phyloP scores from a whole-genome alignment of 345 rosid species.

The Viola odorata region DNA sequence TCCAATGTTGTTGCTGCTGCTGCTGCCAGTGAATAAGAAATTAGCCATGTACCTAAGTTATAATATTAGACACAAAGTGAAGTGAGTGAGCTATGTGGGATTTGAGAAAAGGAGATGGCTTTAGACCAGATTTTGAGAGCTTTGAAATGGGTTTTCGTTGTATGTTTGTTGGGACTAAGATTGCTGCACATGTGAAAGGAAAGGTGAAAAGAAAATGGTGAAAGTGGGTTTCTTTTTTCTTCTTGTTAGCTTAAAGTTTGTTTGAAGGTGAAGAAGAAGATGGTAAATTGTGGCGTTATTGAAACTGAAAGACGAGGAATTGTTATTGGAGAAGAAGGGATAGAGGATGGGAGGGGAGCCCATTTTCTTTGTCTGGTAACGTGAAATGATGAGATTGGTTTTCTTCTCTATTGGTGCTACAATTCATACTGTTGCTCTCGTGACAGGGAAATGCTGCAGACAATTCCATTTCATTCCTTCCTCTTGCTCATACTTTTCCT shows the following conservation, averaged over 20 bases:
- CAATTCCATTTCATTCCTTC: too few relatives aligned
- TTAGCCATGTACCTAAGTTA: background rate
- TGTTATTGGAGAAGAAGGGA: background rate
- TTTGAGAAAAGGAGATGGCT: background rate
- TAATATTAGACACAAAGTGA: background rate
- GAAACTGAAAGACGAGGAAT: background rate
- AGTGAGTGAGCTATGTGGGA: background rate
- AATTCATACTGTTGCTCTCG: background rate
- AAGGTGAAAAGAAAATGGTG: background rate
- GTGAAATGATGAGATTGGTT: background rate
- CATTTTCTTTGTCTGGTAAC: conserved; percentile 6
- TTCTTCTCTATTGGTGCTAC: background rate
- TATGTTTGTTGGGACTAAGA: background rate
- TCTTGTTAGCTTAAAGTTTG: background rate
- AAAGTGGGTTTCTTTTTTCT: background rate
- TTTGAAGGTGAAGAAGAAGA: background rate
- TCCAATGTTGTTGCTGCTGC: conserved; percentile 8
- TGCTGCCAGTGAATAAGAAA: conserved; percentile 6
- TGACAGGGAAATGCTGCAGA: background rate
- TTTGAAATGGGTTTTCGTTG: background rate
- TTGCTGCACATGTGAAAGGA: background rate
- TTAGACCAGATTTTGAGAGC: background rate
- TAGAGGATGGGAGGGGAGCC: conserved; percentile 2
- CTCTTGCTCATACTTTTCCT: too few relatives aligned
- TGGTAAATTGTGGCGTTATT: background rate